Base-by-base conservation (phyloP, 495 filamentous ascomycete species). In the Thozetella sp. region DNA sequence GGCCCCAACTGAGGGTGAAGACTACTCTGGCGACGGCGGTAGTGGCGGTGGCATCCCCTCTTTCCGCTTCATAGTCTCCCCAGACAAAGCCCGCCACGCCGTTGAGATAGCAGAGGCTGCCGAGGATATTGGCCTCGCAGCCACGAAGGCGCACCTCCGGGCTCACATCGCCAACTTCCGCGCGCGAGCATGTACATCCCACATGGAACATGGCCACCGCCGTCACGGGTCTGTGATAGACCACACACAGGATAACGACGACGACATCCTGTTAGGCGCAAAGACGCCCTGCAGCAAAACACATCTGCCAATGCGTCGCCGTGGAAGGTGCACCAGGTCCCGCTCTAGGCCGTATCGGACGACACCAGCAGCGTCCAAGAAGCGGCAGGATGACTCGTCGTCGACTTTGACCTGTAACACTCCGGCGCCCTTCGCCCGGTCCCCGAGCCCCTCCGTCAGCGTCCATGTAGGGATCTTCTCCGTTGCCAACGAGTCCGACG, bases 121-220 rank as follows among this genome's bases (percentile, higher is more conserved):
- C 22, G 58, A 71, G 26, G 58, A 60, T 13, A 60, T 65, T 40
- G 68, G 67, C 48, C 56, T 72, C 19, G 56, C 53, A 19, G 64
- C 67, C 3, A 65, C 62, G 0, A 64, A 68, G 57, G 57, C 57
- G 34, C 71, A 67, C 25, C 63, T 72, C 15, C 48, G 59, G 13
- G 56, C 65, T 0, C 67, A 72, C 46, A 51, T 53, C 1, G 57
- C 43, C 15, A 72, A 70, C 23, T 34, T 37, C 22, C 59, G 48
- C 12, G 59, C 60, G 2, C 56, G 67, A n/a, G 52, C 40, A 30
- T 30, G 30, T 26, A 26, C 23, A 27, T 1, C 40, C 30, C 24
- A 24, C 25, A 25, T 24, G 25, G 22, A n/a, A n/a, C 15, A 20
- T n/a, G 24, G 25, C 30, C 43, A 51, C 54, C 22, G 20, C 40